phyloP scores from a whole-genome alignment of 768 basidiomycete genomes.

The Rubroboletus pulcherrimus region DNA sequence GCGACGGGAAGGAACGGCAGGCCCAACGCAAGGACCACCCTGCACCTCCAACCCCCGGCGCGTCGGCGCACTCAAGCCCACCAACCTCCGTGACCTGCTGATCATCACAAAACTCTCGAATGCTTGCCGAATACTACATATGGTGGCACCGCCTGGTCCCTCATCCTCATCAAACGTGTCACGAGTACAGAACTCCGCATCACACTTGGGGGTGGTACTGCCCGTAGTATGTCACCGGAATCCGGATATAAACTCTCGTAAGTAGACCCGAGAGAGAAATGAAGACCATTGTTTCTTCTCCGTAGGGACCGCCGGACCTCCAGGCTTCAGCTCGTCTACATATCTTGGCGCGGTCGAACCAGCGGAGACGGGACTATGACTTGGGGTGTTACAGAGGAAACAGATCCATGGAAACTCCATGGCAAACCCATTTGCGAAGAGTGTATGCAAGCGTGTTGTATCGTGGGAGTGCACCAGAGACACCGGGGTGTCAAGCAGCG shows the following conservation, averaged over 20 bases:
- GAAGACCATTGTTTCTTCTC: background rate
- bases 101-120: background rate
- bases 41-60: background rate
- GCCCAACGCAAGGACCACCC: background rate
- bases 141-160: background rate
- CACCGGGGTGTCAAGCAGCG: background rate
- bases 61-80: background rate
- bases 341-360: background rate
- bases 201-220: background rate
- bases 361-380: background rate
- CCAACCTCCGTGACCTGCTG: background rate
- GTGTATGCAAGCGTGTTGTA: no score
- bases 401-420: background rate
- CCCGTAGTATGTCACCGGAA: background rate
- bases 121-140: background rate
- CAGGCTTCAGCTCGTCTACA: background rate
- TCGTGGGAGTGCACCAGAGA: no score
- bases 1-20: background rate
- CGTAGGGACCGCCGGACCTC: background rate
- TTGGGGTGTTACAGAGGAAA: background rate
- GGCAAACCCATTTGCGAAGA: no score
- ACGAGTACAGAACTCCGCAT: background rate
- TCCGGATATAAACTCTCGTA: background rate
- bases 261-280: background rate
- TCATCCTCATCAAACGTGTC: background rate